Evolutionary conservation across 805 yeast species (phyloP).

Genomic region (Starmera dryadoides): DNA sequence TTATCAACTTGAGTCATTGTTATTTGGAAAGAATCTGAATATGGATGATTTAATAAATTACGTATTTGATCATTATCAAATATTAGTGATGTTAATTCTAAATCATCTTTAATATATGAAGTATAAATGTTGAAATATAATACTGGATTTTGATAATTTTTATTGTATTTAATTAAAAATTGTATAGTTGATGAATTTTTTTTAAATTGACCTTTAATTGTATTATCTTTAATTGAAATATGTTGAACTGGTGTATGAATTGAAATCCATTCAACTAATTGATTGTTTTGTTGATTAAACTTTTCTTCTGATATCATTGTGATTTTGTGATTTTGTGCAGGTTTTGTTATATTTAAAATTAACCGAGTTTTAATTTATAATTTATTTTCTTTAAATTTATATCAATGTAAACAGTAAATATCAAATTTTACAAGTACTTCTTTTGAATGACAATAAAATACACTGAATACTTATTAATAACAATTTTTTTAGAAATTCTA

Average conservation of each 20-base stretch:
- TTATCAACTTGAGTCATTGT: conserved; percentile 5
- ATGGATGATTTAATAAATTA: too few relatives aligned
- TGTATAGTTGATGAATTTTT: not conserved
- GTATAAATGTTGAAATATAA: not conserved
- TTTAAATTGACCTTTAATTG: not conserved
- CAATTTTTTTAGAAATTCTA: too few relatives aligned
- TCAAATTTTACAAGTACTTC: too few relatives aligned
- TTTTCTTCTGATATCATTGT: not conserved
- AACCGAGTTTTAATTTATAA: too few relatives aligned
- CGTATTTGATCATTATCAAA: not conserved
- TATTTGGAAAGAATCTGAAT: not conserved
- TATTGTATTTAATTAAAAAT: conserved; percentile 1
- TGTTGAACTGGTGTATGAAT: not conserved
- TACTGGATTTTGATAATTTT: not conserved
- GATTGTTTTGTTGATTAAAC: not conserved
- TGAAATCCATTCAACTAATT: not conserved
- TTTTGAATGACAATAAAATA: too few relatives aligned
- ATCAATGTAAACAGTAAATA: too few relatives aligned
- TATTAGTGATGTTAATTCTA: not conserved
- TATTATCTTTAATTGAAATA: not conserved
- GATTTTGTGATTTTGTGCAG: not conserved
- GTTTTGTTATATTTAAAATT: too few relatives aligned
- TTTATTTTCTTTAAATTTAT: too few relatives aligned
- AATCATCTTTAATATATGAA: not conserved
- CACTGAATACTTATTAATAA: too few relatives aligned